Conservation (phyloP, 2,329 filamentous ascomycete genomes). For the Mycosphaerelloides madeirae region DNA sequence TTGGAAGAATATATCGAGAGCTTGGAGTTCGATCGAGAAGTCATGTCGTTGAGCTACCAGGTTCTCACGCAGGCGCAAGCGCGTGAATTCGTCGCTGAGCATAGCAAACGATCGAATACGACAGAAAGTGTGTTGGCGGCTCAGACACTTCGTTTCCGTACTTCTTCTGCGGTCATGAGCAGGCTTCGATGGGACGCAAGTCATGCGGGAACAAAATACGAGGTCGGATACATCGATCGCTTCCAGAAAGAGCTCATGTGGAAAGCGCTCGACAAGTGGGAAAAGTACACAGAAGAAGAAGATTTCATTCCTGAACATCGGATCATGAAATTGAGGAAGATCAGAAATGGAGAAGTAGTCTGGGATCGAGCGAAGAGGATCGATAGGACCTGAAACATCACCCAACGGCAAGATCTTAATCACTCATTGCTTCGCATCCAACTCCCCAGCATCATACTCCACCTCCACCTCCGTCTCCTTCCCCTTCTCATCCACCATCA, state of each 20-base stretch:
- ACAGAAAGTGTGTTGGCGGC: too few species aligned
- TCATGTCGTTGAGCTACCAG: too few species aligned
- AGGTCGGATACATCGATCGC: conserved; percentile 52
- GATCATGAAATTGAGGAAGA: conserved; percentile 47
- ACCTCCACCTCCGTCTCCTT: conserved; percentile 36
- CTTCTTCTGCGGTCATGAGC: conserved; percentile 3
- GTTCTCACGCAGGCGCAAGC: too few species aligned
- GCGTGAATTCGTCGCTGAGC: too few species aligned
- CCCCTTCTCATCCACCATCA: conserved; percentile 21
- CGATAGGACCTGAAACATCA: conserved; percentile 13
- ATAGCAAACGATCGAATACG: too few species aligned
- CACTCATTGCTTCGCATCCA: conserved; percentile 31
- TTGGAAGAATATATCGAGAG: too few species aligned
- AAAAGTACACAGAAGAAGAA: conserved; percentile 50
- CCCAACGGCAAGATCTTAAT: too few species aligned
- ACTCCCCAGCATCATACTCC: conserved; percentile 29
- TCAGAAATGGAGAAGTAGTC: conserved; percentile 36
- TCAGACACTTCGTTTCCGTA: conserved; percentile 3
- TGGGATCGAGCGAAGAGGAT: conserved; percentile 45
- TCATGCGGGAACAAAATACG: conserved; percentile 42
- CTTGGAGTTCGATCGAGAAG: too few species aligned
- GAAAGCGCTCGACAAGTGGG: conserved; percentile 45
- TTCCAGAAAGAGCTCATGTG: conserved; percentile 46
- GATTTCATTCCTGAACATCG: conserved; percentile 55
- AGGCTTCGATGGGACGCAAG: conserved; percentile 46